phyloP scores from a whole-genome alignment of 345 rosid species.

The Sapria himalayana region DNA sequence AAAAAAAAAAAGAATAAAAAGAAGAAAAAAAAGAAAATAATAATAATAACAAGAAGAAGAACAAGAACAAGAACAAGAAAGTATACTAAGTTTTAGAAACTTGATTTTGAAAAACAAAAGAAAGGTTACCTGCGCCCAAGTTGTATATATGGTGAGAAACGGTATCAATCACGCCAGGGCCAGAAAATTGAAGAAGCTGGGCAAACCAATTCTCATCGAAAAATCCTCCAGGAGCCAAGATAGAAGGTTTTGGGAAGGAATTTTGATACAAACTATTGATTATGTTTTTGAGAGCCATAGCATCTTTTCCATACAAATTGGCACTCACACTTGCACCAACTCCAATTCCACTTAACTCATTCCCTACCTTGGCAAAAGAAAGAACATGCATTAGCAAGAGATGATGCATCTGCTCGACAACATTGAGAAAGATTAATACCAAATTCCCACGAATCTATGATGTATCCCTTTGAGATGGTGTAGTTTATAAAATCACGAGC shows the following conservation, averaged over 20 bases:
- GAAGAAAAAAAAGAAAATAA: background rate
- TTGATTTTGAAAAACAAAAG: background rate
- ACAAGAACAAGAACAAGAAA: background rate
- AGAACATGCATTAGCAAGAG: no score
- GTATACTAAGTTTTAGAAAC: no score
- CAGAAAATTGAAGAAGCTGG: slow-evolving; percentile 58
- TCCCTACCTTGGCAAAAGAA: slow-evolving; percentile 27
- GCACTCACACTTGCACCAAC: slow-evolving; percentile 62
- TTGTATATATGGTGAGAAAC: slow-evolving; percentile 93
- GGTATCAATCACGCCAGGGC: slow-evolving; percentile 28
- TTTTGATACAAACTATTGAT: slow-evolving; percentile 34
- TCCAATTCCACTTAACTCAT: slow-evolving; percentile 74
- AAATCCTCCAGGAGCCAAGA: slow-evolving; percentile 92
- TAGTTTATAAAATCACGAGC: slow-evolving; percentile 57
- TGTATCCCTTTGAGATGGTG: slow-evolving; percentile 55
- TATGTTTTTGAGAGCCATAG: slow-evolving; percentile 32
- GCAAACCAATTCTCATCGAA: slow-evolving; percentile 50
- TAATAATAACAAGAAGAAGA: background rate
- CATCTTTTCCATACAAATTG: slow-evolving; percentile 62
- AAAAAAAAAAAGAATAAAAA: slow-evolving; percentile 5
- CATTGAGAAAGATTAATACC: slow-evolving; percentile 22
- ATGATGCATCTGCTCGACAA: slow-evolving; percentile 1
- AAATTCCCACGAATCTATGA: slow-evolving; percentile 87
- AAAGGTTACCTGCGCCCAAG: slow-evolving; percentile 54
- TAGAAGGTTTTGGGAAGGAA: slow-evolving; percentile 30